Evolutionary conservation across 2,329 filamentous ascomycete genomes (phyloP).

Genomic region (Sclerotinia trifoliorum): DNA sequence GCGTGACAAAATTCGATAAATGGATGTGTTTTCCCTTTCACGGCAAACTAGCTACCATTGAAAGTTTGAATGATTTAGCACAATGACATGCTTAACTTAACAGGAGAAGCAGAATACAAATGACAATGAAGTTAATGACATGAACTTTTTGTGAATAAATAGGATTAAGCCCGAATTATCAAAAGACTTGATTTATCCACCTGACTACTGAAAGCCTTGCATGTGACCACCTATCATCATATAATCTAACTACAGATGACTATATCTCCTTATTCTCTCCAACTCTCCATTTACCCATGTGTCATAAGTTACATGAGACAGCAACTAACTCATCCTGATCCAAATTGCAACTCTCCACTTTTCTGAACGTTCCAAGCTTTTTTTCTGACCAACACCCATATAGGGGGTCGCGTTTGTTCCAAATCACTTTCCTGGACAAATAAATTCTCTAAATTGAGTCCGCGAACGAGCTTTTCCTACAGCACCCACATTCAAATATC

Average conservation of each 20-base stretch:
- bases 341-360: background rate
- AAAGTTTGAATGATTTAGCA: too few relatives aligned
- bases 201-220: background rate
- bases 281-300: background rate
- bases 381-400: background rate
- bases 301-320: background rate
- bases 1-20: too few relatives aligned
- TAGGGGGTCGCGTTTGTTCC: background rate
- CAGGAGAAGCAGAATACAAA: too few relatives aligned
- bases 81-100: too few relatives aligned
- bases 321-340: background rate
- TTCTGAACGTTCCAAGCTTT: background rate
- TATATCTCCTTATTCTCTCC: background rate
- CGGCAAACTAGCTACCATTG: too few relatives aligned
- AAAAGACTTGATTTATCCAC: background rate
- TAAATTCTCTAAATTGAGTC: background rate
- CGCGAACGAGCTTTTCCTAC: background rate
- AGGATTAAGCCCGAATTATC: too few relatives aligned
- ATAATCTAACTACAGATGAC: background rate
- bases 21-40: too few relatives aligned
- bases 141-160: too few relatives aligned
- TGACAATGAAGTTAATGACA: too few relatives aligned
- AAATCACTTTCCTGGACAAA: background rate
- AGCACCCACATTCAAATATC: background rate
- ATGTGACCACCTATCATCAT: background rate